Base-by-base conservation (phyloP, 805 yeast species). In the Huiozyma naganishii region DNA sequence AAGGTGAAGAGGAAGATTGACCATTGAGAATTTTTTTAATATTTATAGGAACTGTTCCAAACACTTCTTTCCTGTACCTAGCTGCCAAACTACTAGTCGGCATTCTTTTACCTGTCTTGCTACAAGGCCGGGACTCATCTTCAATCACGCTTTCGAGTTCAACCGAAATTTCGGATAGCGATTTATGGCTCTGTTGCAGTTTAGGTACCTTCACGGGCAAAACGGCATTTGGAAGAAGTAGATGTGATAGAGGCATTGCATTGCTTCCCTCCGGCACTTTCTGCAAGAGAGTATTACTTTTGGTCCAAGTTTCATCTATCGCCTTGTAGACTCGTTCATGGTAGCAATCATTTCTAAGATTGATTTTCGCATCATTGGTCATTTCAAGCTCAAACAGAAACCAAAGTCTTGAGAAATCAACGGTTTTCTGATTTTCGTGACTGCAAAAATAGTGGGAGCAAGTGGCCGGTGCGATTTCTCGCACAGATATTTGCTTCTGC, bases 341-440 rank as follows among this genome's bases (percentile, higher is more conserved):
- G 41, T 61, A 63, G 35, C 65, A 59, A 3, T 39, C 40, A 40
- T 55, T 54, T 41, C 67, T 52, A 9, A 61, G 47, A 44, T 60
- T 62, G 11, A 50, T 49, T 9, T 32, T 34, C 10, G 47, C 51
- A 40, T 49, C 51, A 7, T 38, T 47, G 11, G 53, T 46, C 57
- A 61, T 51, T 41, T 63, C 67, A 36, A 63, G 41, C 12, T 63
- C 67, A 40, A 62, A 61, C 12, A 63, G 47, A 27, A 61, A 53
- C 60, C 62, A 58, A n/a, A 47, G 36, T 28, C 59, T 49, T 7
- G 50, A 45, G 36, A 44, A 33, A 12, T 41, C 40, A n/a, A 49
- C 11, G 6, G 40, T 28, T 8, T n/a, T 30, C 44, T 52, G 47
- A 37, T 49, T 51, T 13, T 45, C 43, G 5, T 17, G 10, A 27